Conservation (phyloP, 1,284 basidiomycete species). For the Exobasidium rhododendri region DNA sequence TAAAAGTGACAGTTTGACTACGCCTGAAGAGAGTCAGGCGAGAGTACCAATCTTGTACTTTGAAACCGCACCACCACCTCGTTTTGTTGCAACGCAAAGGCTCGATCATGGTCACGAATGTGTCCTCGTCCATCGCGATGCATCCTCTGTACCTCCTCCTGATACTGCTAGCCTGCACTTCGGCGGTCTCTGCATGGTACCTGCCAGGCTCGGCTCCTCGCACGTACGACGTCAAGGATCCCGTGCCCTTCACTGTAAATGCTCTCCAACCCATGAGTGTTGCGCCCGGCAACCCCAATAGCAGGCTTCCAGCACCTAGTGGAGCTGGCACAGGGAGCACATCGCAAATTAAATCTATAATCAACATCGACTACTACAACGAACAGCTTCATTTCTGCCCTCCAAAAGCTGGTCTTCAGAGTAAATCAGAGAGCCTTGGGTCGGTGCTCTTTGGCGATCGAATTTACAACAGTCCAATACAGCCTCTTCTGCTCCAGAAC, state of each 20-base stretch:
- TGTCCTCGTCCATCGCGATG: background rate
- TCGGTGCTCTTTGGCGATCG: slow-evolving; percentile 93
- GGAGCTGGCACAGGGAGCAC: slow-evolving; percentile 9
- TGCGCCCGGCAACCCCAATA: slow-evolving; percentile 23
- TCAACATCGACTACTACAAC: slow-evolving; percentile 73
- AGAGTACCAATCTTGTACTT: too few relatives aligned
- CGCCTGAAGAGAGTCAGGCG: too few relatives aligned
- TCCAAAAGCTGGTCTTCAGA: slow-evolving; percentile 71
- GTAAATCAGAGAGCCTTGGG: slow-evolving; percentile 82
- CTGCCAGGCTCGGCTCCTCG: slow-evolving; percentile 56
- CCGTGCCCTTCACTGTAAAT: slow-evolving; percentile 54
- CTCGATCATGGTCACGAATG: too few relatives aligned
- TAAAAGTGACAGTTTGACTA: too few relatives aligned
- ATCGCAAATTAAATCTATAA: slow-evolving; percentile 36
- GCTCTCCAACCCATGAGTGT: slow-evolving; percentile 52
- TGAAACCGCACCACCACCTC: too few relatives aligned
- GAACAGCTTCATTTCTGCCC: slow-evolving; percentile 79
- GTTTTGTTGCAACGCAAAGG: too few relatives aligned
- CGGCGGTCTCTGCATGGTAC: slow-evolving; percentile 44
- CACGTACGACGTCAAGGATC: slow-evolving; percentile 51
- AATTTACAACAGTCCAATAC: slow-evolving; percentile 84
- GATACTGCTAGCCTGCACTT: background rate
- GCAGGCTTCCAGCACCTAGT: background rate
- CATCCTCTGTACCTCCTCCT: background rate
- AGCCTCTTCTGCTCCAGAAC: slow-evolving; percentile 72